These are phyloP conservation scores for Penicillium sp. DNA, from an alignment of 2,329 filamentous ascomycete genomes.

Conservation along the genomic window DNA sequence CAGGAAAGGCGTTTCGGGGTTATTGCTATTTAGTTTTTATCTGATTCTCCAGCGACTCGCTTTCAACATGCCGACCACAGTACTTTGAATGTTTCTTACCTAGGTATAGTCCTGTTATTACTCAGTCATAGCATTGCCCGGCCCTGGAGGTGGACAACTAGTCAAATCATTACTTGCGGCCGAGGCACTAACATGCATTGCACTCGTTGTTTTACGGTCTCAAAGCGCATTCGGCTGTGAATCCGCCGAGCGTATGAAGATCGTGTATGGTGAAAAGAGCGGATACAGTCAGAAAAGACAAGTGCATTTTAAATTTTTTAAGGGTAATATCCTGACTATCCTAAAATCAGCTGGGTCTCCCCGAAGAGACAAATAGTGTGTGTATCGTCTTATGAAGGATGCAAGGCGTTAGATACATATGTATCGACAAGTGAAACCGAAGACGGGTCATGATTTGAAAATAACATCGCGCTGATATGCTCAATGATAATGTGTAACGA, in stretches of 20 bases:
- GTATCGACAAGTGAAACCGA: constrained; percentile 22
- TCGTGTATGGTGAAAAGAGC: background rate
- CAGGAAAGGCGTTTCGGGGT: constrained; percentile 14
- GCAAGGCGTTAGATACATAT: constrained; percentile 14
- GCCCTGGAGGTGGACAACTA: background rate
- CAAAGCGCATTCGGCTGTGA: background rate
- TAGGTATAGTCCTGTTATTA: background rate
- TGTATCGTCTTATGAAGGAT: constrained; percentile 7
- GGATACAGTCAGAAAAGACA: background rate
- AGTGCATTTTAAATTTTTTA: background rate
- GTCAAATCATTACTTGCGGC: background rate
- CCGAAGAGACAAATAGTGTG: background rate
- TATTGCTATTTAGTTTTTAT: constrained; percentile 6
- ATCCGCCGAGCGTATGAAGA: background rate
- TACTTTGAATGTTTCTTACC: background rate
- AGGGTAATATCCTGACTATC: constrained; percentile 1
- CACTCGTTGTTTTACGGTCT: background rate
- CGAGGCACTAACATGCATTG: background rate
- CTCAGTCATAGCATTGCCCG: background rate
- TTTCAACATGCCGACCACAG: background rate
- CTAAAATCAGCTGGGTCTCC: background rate
- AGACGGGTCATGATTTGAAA: constrained; percentile 20
- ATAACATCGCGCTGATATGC: constrained; percentile 30
- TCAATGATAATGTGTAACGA: constrained; percentile 24
- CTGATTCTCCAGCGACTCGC: constrained; percentile 10